These are phyloP conservation scores for Coffea humblotiana DNA, from an alignment of 305 asterid species.

Conservation along the genomic window DNA sequence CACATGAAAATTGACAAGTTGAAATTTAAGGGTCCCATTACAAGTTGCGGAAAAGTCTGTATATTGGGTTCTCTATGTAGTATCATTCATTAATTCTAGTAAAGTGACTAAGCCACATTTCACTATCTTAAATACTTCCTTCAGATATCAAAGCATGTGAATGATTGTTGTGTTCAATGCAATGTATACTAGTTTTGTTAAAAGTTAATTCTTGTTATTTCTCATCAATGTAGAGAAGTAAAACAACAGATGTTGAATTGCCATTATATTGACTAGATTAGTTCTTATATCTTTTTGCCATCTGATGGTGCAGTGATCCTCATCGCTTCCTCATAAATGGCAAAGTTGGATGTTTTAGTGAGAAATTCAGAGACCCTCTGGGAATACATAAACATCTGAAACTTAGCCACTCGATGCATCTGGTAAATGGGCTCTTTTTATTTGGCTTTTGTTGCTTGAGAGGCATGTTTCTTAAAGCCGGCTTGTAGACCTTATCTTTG, in stretches of 20 bases:
- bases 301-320: neutral
- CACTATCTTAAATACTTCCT: neutral
- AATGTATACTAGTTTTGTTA: too few species aligned
- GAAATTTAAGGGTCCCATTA: neutral
- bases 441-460: neutral
- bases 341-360: neutral
- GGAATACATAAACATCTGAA: neutral
- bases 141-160: neutral
- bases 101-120: neutral
- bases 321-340: constrained; percentile 4
- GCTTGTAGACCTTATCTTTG: neutral
- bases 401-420: constrained; percentile 1
- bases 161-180: neutral
- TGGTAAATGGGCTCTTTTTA: neutral
- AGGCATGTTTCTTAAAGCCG: neutral
- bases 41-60: neutral
- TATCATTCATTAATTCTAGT: neutral
- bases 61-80: neutral
- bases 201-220: neutral
- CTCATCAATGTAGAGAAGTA: neutral
- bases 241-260: neutral
- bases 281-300: neutral
- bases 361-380: neutral
- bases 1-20: neutral
- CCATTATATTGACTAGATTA: neutral